These are phyloP conservation scores for Talaromyces sp. DNA, from an alignment of 2,329 filamentous ascomycete species.

Conservation along the genomic window DNA sequence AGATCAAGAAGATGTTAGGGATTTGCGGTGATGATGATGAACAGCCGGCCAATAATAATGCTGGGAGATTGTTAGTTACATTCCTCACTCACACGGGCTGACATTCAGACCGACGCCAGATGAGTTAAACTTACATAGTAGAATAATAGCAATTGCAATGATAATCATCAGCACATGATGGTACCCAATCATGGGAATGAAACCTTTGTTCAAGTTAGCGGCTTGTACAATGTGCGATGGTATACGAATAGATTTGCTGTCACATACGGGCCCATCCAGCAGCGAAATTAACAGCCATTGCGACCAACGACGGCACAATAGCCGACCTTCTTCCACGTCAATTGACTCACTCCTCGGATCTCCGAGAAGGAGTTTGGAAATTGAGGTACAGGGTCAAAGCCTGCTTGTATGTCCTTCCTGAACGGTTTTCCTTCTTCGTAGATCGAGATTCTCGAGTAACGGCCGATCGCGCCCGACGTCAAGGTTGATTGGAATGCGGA, in stretches of 20 bases:
- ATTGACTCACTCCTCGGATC: slow-evolving; percentile 43
- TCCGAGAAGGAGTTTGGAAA: slow-evolving; percentile 42
- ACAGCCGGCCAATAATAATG: slow-evolving; percentile 89
- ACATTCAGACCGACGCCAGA: not conserved
- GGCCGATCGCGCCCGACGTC: slow-evolving; percentile 8
- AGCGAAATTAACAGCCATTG: slow-evolving; percentile 35
- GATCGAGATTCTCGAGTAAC: not conserved
- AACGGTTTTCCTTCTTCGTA: too few relatives aligned
- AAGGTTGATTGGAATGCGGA: slow-evolving; percentile 33
- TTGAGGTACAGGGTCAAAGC: slow-evolving; percentile 8
- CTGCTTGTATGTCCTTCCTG: too few relatives aligned
- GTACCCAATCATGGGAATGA: slow-evolving; percentile 67
- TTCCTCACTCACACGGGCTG: slow-evolving; percentile 5
- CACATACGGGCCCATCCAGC: slow-evolving; percentile 41
- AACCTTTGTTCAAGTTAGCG: slow-evolving; percentile 43
- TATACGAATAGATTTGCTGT: not conserved
- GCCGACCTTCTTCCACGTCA: slow-evolving; percentile 14
- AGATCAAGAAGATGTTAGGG: slow-evolving; percentile 94
- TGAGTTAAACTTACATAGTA: slow-evolving; percentile 72
- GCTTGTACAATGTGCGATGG: not conserved
- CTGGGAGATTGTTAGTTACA: slow-evolving; percentile 51
- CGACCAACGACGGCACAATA: slow-evolving; percentile 14
- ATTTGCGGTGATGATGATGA: slow-evolving; percentile 95
- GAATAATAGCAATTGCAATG: slow-evolving; percentile 88
- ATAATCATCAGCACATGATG: slow-evolving; percentile 96